A percentile compares a stretch with the other conserved stretches of the same genome.
Evolutionary conservation across 768 basidiomycete species (phyloP).

Genomic region (Hydnomerulius pinastri): DNA sequence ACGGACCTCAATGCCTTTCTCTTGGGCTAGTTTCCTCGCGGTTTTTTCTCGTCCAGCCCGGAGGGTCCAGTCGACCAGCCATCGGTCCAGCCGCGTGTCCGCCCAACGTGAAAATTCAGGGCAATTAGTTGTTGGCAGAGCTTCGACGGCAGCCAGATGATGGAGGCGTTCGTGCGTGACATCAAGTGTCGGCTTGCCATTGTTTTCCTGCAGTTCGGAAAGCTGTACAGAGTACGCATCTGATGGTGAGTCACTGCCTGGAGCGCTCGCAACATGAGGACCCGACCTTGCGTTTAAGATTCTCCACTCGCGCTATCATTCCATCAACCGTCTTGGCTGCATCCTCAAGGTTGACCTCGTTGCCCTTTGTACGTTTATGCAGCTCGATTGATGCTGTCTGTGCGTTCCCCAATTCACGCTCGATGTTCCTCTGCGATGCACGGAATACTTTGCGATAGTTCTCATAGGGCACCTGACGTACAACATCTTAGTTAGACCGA

Average conservation of each 20-base stretch:
- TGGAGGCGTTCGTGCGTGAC: conserved; percentile 75
- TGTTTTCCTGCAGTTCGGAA: conserved; percentile 47
- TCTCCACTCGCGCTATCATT: conserved; percentile 77
- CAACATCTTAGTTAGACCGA: conserved; percentile 11
- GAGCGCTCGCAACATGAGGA: conserved; percentile 18
- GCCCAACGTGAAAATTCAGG: conserved; percentile 76
- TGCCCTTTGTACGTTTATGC: conserved; percentile 43
- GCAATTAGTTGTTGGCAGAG: conserved; percentile 48
- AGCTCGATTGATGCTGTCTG: conserved; percentile 62
- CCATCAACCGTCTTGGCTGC: conserved; percentile 63
- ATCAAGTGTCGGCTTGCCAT: conserved; percentile 59
- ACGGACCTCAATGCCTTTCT: conserved; percentile 78
- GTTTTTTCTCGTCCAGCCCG: conserved; percentile 77
- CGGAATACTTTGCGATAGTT: conserved; percentile 89
- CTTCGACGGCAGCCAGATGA: conserved; percentile 67
- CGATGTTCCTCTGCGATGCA: conserved; percentile 76
- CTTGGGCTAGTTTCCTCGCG: conserved; percentile 73
- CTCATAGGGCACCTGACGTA: conserved; percentile 79
- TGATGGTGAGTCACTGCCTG: conserved; percentile 12
- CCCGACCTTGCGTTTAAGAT: conserved; percentile 84
- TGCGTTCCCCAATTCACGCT: conserved; percentile 70
- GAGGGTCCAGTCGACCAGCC: conserved; percentile 92
- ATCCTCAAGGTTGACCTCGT: conserved; percentile 47
- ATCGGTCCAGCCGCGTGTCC: conserved; percentile 78
- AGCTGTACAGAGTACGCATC: conserved; percentile 38